Evolutionary conservation across 2,329 filamentous ascomycete species (phyloP).

Genomic region (Trichothecium sympodiale): DNA sequence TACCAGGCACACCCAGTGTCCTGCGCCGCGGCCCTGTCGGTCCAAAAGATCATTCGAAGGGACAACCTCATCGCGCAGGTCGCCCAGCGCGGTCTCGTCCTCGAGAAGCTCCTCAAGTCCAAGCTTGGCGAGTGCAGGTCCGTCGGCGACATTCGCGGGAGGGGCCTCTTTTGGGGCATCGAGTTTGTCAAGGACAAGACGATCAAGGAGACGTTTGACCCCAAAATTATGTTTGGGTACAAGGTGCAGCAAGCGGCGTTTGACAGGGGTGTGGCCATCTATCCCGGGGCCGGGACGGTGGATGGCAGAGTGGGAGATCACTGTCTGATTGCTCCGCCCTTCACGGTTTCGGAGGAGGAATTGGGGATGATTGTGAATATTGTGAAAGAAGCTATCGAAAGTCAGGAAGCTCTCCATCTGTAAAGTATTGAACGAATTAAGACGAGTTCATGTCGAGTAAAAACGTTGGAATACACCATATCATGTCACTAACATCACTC

Average conservation of each 20-base stretch:
- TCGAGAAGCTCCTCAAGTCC: conserved; percentile 15
- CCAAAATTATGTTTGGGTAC: conserved; percentile 12
- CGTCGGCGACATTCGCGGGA: conserved; percentile 28
- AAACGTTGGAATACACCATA: too few relatives aligned
- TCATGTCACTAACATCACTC: too few relatives aligned
- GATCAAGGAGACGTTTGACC: conserved; percentile 24
- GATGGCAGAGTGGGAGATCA: conserved; percentile 56
- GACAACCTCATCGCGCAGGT: conserved; percentile 22
- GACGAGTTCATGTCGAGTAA: neutral
- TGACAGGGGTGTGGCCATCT: conserved; percentile 33
- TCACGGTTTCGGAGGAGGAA: conserved; percentile 39
- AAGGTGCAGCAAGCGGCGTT: conserved; percentile 18
- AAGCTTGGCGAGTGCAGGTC: conserved; percentile 17
- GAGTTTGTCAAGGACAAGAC: conserved; percentile 31
- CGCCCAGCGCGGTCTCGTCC: conserved; percentile 15
- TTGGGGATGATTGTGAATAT: conserved; percentile 5
- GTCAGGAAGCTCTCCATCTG: conserved; percentile 1
- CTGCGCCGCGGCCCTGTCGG: conserved; percentile 24
- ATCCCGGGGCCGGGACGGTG: conserved; percentile 50
- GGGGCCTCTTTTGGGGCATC: conserved; percentile 34
- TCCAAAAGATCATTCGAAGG: conserved; percentile 24
- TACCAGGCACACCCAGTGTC: conserved; percentile 29
- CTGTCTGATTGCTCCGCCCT: conserved; percentile 58
- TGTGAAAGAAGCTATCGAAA: conserved; percentile 3
- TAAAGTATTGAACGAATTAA: neutral